A percentile compares a stretch with the other conserved stretches of the same genome.
These are phyloP conservation scores for Leccinellum luteum DNA, from an alignment of 768 basidiomycete genomes.

Conservation along the genomic window DNA sequence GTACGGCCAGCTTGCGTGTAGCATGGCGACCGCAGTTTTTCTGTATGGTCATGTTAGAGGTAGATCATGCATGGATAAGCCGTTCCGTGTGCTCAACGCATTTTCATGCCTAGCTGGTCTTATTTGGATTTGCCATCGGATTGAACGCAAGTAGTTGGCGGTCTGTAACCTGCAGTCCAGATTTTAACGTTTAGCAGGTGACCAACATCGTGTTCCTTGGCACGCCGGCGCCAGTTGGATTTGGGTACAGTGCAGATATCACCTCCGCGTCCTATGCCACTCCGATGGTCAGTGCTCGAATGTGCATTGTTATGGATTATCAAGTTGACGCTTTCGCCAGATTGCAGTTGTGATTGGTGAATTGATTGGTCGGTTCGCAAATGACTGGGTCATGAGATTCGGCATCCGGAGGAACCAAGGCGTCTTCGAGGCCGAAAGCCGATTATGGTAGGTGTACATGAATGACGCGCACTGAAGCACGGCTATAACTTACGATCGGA, in stretches of 20 bases:
- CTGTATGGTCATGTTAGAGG: conserved; percentile 38
- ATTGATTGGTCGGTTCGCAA: conserved; percentile 47
- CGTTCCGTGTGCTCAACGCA: not conserved
- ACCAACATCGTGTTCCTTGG: conserved; percentile 57
- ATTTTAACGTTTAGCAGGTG: conserved; percentile 32
- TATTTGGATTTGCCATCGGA: conserved; percentile 51
- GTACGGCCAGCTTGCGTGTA: conserved; percentile 36
- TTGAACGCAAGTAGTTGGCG: conserved; percentile 33
- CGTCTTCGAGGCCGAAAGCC: conserved; percentile 52
- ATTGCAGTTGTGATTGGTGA: conserved; percentile 52
- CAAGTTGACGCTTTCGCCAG: conserved; percentile 20
- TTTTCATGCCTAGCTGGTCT: conserved; percentile 28
- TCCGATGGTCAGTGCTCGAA: conserved; percentile 36
- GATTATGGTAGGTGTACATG: conserved; percentile 35
- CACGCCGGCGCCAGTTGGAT: conserved; percentile 44
- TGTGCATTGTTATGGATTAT: not conserved
- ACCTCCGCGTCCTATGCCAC: conserved; percentile 44
- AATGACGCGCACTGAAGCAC: too few relatives aligned
- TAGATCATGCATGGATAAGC: conserved; percentile 1
- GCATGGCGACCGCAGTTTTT: conserved; percentile 53
- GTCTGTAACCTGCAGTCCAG: not conserved
- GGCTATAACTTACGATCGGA: not conserved
- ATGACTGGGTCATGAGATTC: conserved; percentile 47
- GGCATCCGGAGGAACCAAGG: conserved; percentile 45
- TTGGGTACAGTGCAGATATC: conserved; percentile 40